These are phyloP conservation scores for Royoungia palumana DNA, from an alignment of 768 basidiomycete species.

Conservation along the genomic window DNA sequence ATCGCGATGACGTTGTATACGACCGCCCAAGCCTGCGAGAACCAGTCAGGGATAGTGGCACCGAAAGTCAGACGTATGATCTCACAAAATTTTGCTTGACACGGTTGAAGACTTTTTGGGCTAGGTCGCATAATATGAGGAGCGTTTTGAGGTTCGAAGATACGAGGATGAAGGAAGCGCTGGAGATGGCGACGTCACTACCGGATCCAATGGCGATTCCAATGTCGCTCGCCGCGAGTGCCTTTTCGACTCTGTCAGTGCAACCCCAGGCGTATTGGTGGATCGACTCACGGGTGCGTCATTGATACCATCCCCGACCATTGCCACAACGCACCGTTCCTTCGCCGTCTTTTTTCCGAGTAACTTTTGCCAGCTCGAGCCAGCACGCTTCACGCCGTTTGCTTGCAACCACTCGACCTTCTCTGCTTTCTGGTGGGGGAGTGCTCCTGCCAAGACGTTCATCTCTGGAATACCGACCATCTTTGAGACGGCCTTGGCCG, in stretches of 20 bases:
- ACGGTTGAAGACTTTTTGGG: slow-evolving; percentile 59
- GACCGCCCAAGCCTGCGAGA: slow-evolving; percentile 57
- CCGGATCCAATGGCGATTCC: slow-evolving; percentile 64
- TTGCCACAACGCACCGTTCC: slow-evolving; percentile 51
- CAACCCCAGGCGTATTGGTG: neutral
- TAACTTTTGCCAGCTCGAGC: slow-evolving; percentile 27
- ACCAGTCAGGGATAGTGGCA: slow-evolving; percentile 11
- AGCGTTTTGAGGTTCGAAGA: slow-evolving; percentile 62
- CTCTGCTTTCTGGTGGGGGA: slow-evolving; percentile 79
- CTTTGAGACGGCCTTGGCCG: slow-evolving; percentile 68
- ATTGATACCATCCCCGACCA: slow-evolving; percentile 63
- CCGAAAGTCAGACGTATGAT: neutral
- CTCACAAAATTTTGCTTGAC: slow-evolving; percentile 76
- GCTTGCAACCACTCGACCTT: slow-evolving; percentile 57
- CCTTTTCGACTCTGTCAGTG: slow-evolving; percentile 29
- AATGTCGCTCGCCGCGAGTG: slow-evolving; percentile 56
- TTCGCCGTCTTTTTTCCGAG: slow-evolving; percentile 17
- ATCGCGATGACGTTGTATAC: slow-evolving; percentile 65
- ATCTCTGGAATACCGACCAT: slow-evolving; percentile 60
- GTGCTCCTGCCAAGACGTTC: slow-evolving; percentile 77
- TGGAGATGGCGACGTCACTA: slow-evolving; percentile 73
- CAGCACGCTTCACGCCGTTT: slow-evolving; percentile 35
- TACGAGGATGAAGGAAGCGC: slow-evolving; percentile 76
- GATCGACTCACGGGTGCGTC: slow-evolving; percentile 48
- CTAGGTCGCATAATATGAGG: slow-evolving; percentile 59